Conservation (phyloP, 208 protist genomes). For the Phytomonas sp. region DNA sequence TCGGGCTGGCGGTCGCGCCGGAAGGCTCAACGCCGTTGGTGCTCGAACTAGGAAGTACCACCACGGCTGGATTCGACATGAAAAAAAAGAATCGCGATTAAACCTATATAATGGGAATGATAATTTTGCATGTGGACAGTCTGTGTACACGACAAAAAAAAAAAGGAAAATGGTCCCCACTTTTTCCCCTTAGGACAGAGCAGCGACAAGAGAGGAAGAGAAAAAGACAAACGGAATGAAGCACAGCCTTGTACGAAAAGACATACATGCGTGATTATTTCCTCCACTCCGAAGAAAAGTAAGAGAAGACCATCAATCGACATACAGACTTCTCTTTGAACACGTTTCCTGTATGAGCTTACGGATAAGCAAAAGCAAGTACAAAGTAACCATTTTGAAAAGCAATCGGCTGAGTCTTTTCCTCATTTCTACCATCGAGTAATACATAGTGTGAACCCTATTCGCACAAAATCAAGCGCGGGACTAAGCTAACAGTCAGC, state of each 20-base stretch:
- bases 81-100: not conserved
- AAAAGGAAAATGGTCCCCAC: not conserved
- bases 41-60: too few species aligned
- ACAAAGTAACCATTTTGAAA: not conserved
- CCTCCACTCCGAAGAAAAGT: not conserved
- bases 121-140: not conserved
- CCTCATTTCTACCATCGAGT: not conserved
- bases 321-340: not conserved
- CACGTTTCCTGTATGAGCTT: not conserved
- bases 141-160: not conserved
- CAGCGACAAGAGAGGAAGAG: not conserved
- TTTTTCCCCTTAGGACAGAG: not conserved
- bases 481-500: not conserved
- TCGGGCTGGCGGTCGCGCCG: conserved; percentile 1
- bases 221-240: conserved; percentile 7
- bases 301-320: not conserved
- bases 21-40: too few species aligned
- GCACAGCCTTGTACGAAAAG: not conserved
- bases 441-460: not conserved
- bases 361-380: not conserved
- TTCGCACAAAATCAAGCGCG: not conserved
- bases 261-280: not conserved
- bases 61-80: not conserved
- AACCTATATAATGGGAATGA: not conserved
- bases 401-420: not conserved